Evolutionary conservation across 352 stramenopile genomes (phyloP).

Genomic region (Phytophthora europaea): DNA sequence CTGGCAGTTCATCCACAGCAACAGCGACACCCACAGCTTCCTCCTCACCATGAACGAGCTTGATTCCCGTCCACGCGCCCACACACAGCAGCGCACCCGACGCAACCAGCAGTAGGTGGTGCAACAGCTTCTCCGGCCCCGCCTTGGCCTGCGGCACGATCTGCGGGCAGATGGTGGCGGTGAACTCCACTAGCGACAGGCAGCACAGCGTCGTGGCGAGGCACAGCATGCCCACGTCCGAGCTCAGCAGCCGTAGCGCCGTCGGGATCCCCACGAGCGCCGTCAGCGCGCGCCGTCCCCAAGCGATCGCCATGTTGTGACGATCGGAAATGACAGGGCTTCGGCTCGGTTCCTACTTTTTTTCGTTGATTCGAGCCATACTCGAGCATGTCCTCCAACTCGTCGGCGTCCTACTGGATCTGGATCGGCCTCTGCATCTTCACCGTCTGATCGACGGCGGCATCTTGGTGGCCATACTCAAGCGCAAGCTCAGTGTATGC

Average conservation of each 20-base stretch:
- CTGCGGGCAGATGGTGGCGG: constrained; percentile 51
- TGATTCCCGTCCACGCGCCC: constrained; percentile 48
- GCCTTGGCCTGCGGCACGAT: constrained; percentile 44
- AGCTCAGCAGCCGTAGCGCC: constrained; percentile 65
- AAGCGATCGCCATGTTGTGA: constrained; percentile 54
- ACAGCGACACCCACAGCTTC: background rate
- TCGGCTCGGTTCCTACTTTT: background rate
- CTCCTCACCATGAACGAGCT: constrained; percentile 41
- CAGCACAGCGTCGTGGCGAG: constrained; percentile 61
- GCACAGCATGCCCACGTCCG: constrained; percentile 55
- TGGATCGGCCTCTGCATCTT: constrained; percentile 47
- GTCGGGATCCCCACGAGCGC: constrained; percentile 67
- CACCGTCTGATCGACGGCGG: constrained; percentile 43
- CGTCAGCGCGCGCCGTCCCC: constrained; percentile 64
- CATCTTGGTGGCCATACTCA: constrained; percentile 44
- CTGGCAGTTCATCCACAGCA: background rate
- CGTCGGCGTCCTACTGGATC: constrained; percentile 37
- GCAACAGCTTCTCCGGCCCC: constrained; percentile 17
- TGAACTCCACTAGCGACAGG: constrained; percentile 72
- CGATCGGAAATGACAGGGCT: constrained; percentile 29
- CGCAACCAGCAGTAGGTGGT: constrained; percentile 40
- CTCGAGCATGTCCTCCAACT: constrained; percentile 29
- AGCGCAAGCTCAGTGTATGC: constrained; percentile 37
- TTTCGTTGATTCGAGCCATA: background rate
- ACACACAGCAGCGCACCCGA: constrained; percentile 41